Percentiles rank a stretch among this genome's conserved stretches.
Conservation (phyloP, 495 filamentous ascomycete species). For the Lasiosphaeria miniovina region DNA sequence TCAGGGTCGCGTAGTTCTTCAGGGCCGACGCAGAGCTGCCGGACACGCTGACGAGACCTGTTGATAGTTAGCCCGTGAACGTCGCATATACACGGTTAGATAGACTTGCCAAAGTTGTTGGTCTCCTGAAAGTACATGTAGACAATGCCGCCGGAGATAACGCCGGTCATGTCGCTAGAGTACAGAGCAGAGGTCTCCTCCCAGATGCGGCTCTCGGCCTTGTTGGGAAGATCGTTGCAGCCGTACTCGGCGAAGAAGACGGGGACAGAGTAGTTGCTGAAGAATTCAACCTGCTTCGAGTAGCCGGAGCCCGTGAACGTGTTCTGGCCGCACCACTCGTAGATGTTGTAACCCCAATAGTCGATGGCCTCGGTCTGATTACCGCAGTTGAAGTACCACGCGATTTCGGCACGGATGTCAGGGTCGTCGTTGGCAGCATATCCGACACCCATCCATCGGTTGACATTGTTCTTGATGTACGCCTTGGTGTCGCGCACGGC, state of each 20-base stretch:
- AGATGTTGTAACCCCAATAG: constrained; percentile 99
- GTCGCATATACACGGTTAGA: not conserved
- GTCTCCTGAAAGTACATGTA: constrained; percentile 96
- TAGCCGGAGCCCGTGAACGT: constrained; percentile 72
- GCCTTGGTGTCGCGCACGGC: constrained; percentile 92
- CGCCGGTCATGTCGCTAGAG: constrained; percentile 70
- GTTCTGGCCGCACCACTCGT: constrained; percentile 92
- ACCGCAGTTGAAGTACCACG: constrained; percentile 91
- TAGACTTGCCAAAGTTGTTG: constrained; percentile 72
- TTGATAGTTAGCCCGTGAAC: not conserved
- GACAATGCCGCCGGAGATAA: constrained; percentile 92
- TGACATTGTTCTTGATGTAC: constrained; percentile 77
- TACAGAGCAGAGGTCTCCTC: constrained; percentile 85
- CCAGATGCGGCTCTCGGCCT: constrained; percentile 69
- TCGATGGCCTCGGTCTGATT: constrained; percentile 65
- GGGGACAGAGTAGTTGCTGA: constrained; percentile 81
- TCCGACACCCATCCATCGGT: constrained; percentile 81
- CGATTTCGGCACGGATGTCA: constrained; percentile 71
- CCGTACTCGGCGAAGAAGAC: constrained; percentile 98
- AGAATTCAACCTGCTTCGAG: constrained; percentile 74
- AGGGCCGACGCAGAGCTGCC: constrained; percentile 58
- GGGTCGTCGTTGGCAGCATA: constrained; percentile 93
- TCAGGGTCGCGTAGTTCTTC: constrained; percentile 72
- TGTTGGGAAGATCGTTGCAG: constrained; percentile 62
- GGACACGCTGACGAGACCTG: constrained; percentile 62